A percentile compares a stretch with the other conserved stretches of the same genome.
These are phyloP conservation scores for Quercus robur DNA, from an alignment of 306 rosid genomes.

Conservation along the genomic window DNA sequence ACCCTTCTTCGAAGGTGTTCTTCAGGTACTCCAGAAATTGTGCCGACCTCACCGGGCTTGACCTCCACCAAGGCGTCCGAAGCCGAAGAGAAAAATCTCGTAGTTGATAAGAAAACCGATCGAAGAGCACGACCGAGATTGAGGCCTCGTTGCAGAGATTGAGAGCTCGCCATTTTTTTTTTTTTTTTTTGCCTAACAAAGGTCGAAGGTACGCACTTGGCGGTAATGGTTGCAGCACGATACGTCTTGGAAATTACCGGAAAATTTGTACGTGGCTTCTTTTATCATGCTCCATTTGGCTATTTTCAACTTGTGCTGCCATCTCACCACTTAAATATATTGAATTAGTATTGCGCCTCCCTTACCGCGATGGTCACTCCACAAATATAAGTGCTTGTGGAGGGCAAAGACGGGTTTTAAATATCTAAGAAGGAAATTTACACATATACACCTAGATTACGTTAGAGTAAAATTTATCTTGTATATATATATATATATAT, in stretches of 20 bases:
- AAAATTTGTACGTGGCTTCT: neutral
- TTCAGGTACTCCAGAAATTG: constrained; percentile 34
- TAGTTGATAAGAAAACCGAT: neutral
- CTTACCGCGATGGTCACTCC: accelerated
- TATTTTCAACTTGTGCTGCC: neutral
- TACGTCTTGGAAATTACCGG: neutral
- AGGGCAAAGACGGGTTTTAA: accelerated
- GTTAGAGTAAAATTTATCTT: too few species aligned
- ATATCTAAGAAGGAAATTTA: too few species aligned
- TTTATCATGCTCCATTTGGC: neutral
- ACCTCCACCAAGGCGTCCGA: constrained; percentile 24
- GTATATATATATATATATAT: too few species aligned
- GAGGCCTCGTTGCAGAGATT: constrained; percentile 19
- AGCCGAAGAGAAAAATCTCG: constrained; percentile 22
- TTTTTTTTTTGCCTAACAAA: neutral
- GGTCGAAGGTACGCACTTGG: neutral
- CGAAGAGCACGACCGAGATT: constrained; percentile 7
- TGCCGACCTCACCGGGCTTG: constrained; percentile 24
- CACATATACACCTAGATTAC: too few species aligned
- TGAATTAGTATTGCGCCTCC: too few species aligned
- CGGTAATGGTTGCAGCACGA: neutral
- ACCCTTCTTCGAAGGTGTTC: constrained; percentile 36
- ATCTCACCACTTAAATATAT: neutral
- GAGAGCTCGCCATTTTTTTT: constrained; percentile 27
- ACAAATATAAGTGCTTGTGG: too few species aligned